Percentiles rank a stretch among this genome's conserved stretches.
These are phyloP conservation scores for Anisodus tanguticus DNA, from an alignment of 257 asterid genomes.

Conservation along the genomic window DNA sequence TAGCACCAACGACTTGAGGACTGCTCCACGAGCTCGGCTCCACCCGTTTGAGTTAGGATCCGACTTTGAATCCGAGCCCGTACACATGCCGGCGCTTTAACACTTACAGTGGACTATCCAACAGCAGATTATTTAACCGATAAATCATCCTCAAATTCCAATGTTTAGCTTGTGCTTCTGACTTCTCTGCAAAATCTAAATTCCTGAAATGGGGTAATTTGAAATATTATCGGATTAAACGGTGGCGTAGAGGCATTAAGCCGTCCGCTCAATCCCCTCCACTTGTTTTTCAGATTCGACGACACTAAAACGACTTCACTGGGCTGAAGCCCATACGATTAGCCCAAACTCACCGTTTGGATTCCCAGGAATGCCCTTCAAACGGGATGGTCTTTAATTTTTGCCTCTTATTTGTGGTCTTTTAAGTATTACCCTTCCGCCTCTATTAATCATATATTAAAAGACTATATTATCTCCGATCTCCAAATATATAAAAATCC, in stretches of 20 bases:
- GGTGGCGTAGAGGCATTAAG: background rate
- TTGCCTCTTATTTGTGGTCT: too few relatives aligned
- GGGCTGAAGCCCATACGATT: slow-evolving; percentile 18
- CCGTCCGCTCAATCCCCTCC: slow-evolving; percentile 18
- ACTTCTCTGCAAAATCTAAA: background rate
- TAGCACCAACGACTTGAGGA: slow-evolving; percentile 69
- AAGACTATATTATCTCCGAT: too few relatives aligned
- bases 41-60: slow-evolving; percentile 68
- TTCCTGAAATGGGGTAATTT: background rate
- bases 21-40: slow-evolving; percentile 78
- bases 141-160: slow-evolving; percentile 2
- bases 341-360: too few relatives aligned
- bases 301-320: background rate
- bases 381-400: too few relatives aligned
- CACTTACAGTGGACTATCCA: slow-evolving; percentile 5
- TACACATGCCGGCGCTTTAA: slow-evolving; percentile 50
- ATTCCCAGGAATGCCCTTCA: too few relatives aligned
- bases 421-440: too few relatives aligned
- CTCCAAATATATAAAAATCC: too few relatives aligned
- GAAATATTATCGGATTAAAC: background rate
- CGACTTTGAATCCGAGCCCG: slow-evolving; percentile 56
- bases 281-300: background rate
- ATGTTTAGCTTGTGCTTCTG: background rate
- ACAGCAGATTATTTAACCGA: background rate
- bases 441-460: too few relatives aligned